Conservation (phyloP, 2,329 filamentous ascomycete species). For the Sporothrix inflata region DNA sequence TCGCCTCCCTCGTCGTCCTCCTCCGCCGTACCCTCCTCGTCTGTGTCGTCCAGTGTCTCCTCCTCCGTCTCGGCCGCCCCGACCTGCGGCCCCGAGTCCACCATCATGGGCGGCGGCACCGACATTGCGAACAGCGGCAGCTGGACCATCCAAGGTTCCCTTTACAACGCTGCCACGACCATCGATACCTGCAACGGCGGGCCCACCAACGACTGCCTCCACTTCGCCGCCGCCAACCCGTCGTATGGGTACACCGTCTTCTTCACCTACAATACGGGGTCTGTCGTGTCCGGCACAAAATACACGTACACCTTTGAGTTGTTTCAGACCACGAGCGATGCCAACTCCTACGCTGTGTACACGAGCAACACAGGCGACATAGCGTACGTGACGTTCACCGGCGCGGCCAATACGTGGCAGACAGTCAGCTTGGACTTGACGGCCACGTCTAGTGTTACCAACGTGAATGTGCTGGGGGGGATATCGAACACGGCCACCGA, state of each 20-base stretch:
- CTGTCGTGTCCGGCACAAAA: background rate
- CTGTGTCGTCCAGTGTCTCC: background rate
- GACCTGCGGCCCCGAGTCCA: background rate
- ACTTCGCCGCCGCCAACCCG: background rate
- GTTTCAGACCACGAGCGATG: background rate
- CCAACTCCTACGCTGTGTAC: background rate
- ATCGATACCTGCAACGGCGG: background rate
- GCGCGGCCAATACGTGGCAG: background rate
- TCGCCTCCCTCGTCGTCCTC: background rate
- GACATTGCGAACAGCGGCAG: background rate
- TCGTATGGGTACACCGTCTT: background rate
- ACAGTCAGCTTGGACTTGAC: background rate
- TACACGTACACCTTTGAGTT: background rate
- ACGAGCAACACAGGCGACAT: background rate
- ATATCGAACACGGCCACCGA: background rate
- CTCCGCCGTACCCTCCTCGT: background rate
- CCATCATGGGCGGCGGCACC: background rate
- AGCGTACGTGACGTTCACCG: background rate
- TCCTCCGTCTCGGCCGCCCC: background rate
- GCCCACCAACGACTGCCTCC: background rate
- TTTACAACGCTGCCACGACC: background rate
- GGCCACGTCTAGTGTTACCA: background rate
- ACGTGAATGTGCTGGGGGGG: background rate
- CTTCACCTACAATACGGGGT: background rate
- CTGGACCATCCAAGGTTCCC: background rate